Evolutionary conservation across 2,329 filamentous ascomycete species (phyloP).

Genomic region (Sphaerulina vaccinii): DNA sequence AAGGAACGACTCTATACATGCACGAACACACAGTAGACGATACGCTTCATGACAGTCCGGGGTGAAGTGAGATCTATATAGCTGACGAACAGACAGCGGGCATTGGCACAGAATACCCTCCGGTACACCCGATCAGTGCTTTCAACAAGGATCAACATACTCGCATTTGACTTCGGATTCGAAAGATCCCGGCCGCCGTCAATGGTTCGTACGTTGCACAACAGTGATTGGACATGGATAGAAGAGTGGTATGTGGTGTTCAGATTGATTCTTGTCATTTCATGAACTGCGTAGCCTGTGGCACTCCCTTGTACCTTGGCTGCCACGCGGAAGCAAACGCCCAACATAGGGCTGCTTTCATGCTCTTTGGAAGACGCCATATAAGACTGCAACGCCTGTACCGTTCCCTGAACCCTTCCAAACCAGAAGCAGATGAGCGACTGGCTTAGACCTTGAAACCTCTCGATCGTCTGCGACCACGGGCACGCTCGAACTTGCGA

Average conservation of each 20-base stretch:
- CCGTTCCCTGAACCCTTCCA: constrained; percentile 18
- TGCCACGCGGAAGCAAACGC: constrained; percentile 8
- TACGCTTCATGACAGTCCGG: background rate
- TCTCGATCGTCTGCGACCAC: constrained; percentile 96
- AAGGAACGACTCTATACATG: background rate
- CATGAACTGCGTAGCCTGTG: constrained; percentile 23
- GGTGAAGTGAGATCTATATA: background rate
- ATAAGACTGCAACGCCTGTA: constrained; percentile 18
- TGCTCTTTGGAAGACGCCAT: constrained; percentile 17
- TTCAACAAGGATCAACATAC: background rate
- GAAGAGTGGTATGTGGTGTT: constrained; percentile 6
- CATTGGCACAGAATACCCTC: background rate
- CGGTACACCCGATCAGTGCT: background rate
- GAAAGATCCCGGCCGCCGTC: constrained; percentile 8
- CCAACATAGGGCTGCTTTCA: constrained; percentile 13
- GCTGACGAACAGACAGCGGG: background rate
- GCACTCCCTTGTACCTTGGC: constrained; percentile 9
- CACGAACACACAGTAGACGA: background rate
- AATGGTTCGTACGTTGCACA: background rate
- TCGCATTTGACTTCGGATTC: constrained; percentile 7
- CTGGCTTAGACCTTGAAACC: constrained; percentile 97
- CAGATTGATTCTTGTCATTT: constrained; percentile 20
- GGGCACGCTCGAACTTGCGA: constrained; percentile 98
- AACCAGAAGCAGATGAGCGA: constrained; percentile 14
- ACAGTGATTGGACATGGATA: background rate